A percentile compares a stretch with the other conserved stretches of the same genome.
Evolutionary conservation across 1,284 basidiomycete genomes (phyloP).

Genomic region (Sphagnurus paluster): DNA sequence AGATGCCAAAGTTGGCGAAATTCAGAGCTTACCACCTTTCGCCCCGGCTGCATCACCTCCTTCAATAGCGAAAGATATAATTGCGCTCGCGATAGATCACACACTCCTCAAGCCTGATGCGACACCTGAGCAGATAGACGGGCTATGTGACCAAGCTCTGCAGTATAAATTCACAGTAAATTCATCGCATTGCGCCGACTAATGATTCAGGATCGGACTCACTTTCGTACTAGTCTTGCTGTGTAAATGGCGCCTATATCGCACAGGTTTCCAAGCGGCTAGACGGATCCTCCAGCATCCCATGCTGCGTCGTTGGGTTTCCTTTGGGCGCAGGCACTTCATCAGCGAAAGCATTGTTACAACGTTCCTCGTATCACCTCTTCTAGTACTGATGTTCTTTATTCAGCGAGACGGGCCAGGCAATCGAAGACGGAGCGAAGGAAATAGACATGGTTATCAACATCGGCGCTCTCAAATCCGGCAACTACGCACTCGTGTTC

Average conservation of each 20-base stretch:
- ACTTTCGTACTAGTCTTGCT: conserved; percentile 39
- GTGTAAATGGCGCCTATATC: conserved; percentile 45
- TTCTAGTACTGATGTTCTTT: not conserved
- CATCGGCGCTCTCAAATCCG: conserved; percentile 42
- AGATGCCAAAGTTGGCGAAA: conserved; percentile 27
- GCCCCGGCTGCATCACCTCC: conserved; percentile 11
- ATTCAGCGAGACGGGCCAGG: conserved; percentile 44
- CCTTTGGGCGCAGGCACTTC: conserved; percentile 45
- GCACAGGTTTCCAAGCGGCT: conserved; percentile 39
- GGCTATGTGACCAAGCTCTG: conserved; percentile 45
- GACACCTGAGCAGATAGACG: conserved; percentile 41
- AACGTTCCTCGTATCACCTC: conserved; percentile 1
- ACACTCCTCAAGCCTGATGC: conserved; percentile 49
- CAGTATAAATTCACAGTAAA: conserved; percentile 46
- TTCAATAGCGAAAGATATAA: conserved; percentile 6
- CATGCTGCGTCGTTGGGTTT: conserved; percentile 49
- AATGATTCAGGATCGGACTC: not conserved
- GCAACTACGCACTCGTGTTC: conserved; percentile 36
- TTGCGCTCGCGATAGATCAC: conserved; percentile 43
- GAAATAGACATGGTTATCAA: conserved; percentile 52
- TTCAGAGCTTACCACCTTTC: conserved; percentile 14
- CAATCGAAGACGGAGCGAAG: conserved; percentile 42
- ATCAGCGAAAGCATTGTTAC: conserved; percentile 42
- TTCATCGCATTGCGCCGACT: not conserved
- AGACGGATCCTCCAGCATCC: conserved; percentile 33